phyloP scores from a whole-genome alignment of 805 yeast species.

The Lachancea cidri region DNA sequence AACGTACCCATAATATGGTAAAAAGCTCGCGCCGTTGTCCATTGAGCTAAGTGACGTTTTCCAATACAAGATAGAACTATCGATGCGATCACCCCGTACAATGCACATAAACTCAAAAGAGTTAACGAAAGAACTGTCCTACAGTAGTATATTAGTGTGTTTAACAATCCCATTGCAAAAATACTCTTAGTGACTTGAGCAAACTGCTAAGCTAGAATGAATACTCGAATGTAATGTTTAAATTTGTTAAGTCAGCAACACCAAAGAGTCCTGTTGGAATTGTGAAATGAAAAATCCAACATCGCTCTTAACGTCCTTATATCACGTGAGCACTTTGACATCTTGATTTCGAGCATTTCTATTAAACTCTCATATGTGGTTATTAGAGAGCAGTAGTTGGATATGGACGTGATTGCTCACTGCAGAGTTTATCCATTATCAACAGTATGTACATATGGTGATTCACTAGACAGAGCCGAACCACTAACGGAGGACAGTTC shows the following conservation, averaged over 20 bases:
- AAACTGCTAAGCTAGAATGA: not conserved
- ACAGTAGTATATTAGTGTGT: conserved; percentile 45
- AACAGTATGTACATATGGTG: conserved; percentile 12
- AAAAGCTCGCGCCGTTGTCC: conserved; percentile 82
- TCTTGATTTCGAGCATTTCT: not conserved
- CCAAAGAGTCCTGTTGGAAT: not conserved
- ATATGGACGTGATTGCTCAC: conserved; percentile 29
- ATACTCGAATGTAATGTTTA: too few species aligned
- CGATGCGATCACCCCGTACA: conserved; percentile 77
- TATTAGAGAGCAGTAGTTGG: too few species aligned
- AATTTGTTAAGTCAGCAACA: not conserved
- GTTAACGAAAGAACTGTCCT: conserved; percentile 52
- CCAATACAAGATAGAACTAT: conserved; percentile 60
- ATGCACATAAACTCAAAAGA: conserved; percentile 53
- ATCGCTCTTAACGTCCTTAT: not conserved
- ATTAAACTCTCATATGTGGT: too few species aligned
- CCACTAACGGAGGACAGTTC: conserved; percentile 11
- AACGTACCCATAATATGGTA: conserved; percentile 53
- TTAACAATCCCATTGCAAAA: conserved; percentile 20
- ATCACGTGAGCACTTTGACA: not conserved
- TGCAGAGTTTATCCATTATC: conserved; percentile 27
- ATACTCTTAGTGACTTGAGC: not conserved
- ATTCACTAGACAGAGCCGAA: conserved; percentile 5
- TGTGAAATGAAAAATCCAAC: not conserved
- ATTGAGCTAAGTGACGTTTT: conserved; percentile 76